Conservation (phyloP, 495 filamentous ascomycete genomes). For the Mytilinidion resinicola region DNA sequence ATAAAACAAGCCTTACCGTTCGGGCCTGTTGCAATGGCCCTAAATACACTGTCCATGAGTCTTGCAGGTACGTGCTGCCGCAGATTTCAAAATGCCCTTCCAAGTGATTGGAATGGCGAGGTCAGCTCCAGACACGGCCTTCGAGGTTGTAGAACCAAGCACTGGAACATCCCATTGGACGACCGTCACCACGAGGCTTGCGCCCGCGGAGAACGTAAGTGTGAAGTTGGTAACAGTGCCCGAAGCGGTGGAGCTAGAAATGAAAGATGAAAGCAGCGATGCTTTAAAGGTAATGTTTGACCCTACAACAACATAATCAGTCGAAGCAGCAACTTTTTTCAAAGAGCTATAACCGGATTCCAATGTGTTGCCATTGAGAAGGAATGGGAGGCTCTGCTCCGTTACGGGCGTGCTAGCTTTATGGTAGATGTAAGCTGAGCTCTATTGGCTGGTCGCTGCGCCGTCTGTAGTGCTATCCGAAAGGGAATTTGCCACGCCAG, state of each 20-base stretch:
- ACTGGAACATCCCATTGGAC: slow-evolving; percentile 47
- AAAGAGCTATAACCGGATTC: slow-evolving; percentile 39
- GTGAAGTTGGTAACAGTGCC: slow-evolving; percentile 48
- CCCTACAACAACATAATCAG: slow-evolving; percentile 45
- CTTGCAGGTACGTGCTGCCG: slow-evolving; percentile 49
- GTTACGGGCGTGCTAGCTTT: slow-evolving; percentile 43
- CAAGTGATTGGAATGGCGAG: slow-evolving; percentile 48
- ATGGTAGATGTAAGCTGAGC: slow-evolving; percentile 52
- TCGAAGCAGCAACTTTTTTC: slow-evolving; percentile 30
- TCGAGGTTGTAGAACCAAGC: slow-evolving; percentile 38
- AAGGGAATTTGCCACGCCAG: slow-evolving; percentile 45
- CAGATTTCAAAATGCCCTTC: slow-evolving; percentile 43
- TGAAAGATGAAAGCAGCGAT: slow-evolving; percentile 43
- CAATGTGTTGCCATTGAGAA: slow-evolving; percentile 52
- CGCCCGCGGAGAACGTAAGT: slow-evolving; percentile 47
- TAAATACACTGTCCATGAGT: slow-evolving; percentile 53
- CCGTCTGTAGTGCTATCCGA: slow-evolving; percentile 48
- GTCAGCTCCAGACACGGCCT: slow-evolving; percentile 41
- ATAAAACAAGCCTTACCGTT: slow-evolving; percentile 31
- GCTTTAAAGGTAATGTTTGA: slow-evolving; percentile 44
- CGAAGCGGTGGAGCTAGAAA: slow-evolving; percentile 35
- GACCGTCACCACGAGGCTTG: slow-evolving; percentile 41
- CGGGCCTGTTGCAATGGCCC: slow-evolving; percentile 50
- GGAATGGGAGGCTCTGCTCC: slow-evolving; percentile 41
- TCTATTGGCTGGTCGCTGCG: slow-evolving; percentile 40